These are phyloP conservation scores for Eucalyptus melliodora DNA, from an alignment of 345 rosid species.

Conservation along the genomic window DNA sequence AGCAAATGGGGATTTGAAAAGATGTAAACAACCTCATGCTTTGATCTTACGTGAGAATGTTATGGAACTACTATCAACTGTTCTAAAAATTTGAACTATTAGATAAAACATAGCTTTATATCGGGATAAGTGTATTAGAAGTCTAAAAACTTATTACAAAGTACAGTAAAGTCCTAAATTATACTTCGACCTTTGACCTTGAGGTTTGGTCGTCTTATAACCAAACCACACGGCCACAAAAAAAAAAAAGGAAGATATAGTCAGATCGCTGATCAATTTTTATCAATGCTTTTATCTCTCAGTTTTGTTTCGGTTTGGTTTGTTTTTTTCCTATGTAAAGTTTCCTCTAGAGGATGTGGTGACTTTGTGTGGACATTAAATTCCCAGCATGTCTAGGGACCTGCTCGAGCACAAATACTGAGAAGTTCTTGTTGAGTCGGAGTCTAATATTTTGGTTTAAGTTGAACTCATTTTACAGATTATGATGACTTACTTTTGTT, in stretches of 20 bases:
- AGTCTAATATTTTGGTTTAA: not conserved
- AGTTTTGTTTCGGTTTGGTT: not conserved
- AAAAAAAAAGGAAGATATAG: not conserved
- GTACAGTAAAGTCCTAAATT: rapidly evolving
- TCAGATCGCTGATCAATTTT: no score
- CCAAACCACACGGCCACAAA: not conserved
- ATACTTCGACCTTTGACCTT: not conserved
- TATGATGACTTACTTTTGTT: not conserved
- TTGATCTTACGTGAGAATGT: not conserved
- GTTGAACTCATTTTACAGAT: not conserved
- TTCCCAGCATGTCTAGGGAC: not conserved
- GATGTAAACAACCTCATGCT: not conserved
- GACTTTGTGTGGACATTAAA: not conserved
- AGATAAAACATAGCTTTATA: not conserved
- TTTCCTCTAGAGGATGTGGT: not conserved
- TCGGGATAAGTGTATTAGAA: rapidly evolving
- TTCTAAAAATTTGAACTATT: not conserved
- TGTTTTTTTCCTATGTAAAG: not conserved
- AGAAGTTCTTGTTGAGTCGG: not conserved
- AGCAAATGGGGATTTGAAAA: not conserved
- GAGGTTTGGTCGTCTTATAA: not conserved
- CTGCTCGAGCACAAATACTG: not conserved
- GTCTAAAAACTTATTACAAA: not conserved
- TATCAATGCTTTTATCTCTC: not conserved
- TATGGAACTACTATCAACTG: rapidly evolving